These are phyloP conservation scores for Citrus glauca DNA, from an alignment of 345 rosid genomes.

Conservation along the genomic window DNA sequence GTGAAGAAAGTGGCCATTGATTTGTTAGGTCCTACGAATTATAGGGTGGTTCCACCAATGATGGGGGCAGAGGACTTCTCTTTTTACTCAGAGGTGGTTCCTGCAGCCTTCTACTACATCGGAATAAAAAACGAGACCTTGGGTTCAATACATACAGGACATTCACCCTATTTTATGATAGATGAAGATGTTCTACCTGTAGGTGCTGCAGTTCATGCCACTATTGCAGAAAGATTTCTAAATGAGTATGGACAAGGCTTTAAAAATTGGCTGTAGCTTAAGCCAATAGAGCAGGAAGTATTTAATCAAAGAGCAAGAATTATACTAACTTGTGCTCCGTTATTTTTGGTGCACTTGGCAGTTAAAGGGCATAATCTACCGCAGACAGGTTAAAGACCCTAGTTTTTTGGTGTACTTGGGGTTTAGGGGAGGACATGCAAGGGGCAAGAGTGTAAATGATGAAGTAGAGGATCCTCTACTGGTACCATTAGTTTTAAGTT, in stretches of 20 bases:
- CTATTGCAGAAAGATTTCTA: constrained; percentile 81
- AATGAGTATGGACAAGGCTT: constrained; percentile 30
- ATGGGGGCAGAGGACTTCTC: constrained; percentile 97
- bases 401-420: neutral
- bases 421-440: neutral
- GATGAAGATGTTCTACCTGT: constrained; percentile 82
- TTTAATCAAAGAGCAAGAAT: neutral
- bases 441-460: neutral
- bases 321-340: neutral
- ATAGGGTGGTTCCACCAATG: constrained; percentile 59
- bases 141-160: constrained; percentile 66
- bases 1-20: constrained; percentile 62
- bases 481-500: neutral
- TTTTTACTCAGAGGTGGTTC: constrained; percentile 65
- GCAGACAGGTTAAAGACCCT: neutral
- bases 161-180: constrained; percentile 79
- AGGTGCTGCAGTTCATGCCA: constrained; percentile 79
- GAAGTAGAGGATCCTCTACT: constrained; percentile 6
- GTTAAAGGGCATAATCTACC: neutral
- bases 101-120: constrained; percentile 73
- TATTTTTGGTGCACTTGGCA: neutral
- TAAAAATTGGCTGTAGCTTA: constrained; percentile 2
- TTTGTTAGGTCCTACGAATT: constrained; percentile 52
- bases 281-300: neutral
- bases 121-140: constrained; percentile 77